Evolutionary conservation across 2,329 filamentous ascomycete genomes (phyloP), one percentile per base, ranked within the genome.

Genomic region (Cladorrhinum sp.): DNA sequence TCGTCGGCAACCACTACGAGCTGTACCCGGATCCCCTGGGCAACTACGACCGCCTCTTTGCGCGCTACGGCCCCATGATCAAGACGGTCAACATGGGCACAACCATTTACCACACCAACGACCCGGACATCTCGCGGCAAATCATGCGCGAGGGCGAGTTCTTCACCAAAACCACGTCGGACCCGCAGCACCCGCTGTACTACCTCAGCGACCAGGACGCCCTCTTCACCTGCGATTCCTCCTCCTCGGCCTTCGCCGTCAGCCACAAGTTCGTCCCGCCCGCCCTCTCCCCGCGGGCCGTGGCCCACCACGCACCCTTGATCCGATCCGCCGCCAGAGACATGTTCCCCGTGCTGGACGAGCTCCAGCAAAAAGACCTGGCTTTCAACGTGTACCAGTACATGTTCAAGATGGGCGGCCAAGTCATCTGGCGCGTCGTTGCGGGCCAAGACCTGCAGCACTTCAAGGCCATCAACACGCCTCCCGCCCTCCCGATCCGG

Each of bases 261-360:
- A 78, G 80, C 0, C 85, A 87, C 74, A 88, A 87, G 68, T 88
- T 86, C 69, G 64, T 87, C 0, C 83, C 85, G 0, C 84, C 85
- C 0, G 80, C 82, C 0, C 73, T 87, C 3, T 78, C 79, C 0
- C 84, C 84, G 24, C 85, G 83, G 66, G 84, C 85, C 0, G 82
- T 87, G 3, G 75, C 81, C 1, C 84, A 87, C 65, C 86, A 87
- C 63, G 78, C 82, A 0, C 83, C 84, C 0, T 79, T 76, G 0
- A 87, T 87, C 82, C 82, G 86, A 62, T 70, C 75, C 55, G 80
- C 80, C 0, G 76, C 84, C 1, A 78, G 84, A 64, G 74, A 80
- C 20, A 70, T 81, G 0, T 85, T 81, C 66, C 74, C 73, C 3
- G 79, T 80, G 1, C 80, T 81, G 30, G 79, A 81, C 61, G 74